Percentiles rank a stretch among this genome's conserved stretches.
phyloP scores from a whole-genome alignment of 768 basidiomycete genomes.

The Macrolepiota dolichaula region DNA sequence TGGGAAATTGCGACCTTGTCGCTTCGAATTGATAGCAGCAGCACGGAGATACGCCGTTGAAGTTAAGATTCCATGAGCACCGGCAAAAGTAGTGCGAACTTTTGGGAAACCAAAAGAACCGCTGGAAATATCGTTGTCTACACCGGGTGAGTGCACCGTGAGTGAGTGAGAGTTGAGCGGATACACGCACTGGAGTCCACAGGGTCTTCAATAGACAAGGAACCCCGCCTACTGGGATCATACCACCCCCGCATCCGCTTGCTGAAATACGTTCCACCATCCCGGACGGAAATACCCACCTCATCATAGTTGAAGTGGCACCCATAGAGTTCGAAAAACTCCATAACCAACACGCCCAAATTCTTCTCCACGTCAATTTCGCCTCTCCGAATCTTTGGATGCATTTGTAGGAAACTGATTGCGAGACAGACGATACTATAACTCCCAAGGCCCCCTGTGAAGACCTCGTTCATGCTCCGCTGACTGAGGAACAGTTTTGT shows the following conservation, averaged over 20 bases:
- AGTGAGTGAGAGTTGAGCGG: neutral
- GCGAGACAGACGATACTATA: conserved; percentile 94
- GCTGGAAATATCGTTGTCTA: conserved; percentile 91
- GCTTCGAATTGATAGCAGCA: conserved; percentile 56
- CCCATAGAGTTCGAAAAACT: conserved; percentile 97
- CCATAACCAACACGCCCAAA: conserved; percentile 90
- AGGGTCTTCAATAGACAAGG: conserved; percentile 92
- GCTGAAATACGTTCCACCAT: conserved; percentile 87
- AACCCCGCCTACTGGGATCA: conserved; percentile 48
- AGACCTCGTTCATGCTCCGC: conserved; percentile 97
- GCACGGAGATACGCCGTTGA: conserved; percentile 66
- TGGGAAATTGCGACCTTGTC: conserved; percentile 43
- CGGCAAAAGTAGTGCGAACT: conserved; percentile 80
- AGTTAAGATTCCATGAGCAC: conserved; percentile 77
- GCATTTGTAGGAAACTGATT: conserved; percentile 94
- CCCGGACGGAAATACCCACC: conserved; percentile 82
- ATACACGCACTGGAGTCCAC: conserved; percentile 71
- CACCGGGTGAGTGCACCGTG: neutral
- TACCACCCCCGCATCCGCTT: conserved; percentile 84
- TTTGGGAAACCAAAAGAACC: conserved; percentile 83
- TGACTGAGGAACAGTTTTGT: conserved; percentile 90
- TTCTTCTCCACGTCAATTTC: conserved; percentile 88
- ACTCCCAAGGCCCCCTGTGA: conserved; percentile 89
- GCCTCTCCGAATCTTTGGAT: conserved; percentile 86
- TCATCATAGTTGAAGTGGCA: conserved; percentile 88